Percentiles rank a stretch among this genome's conserved stretches.
These are phyloP conservation scores for Mycena sp. DNA, from an alignment of 1,284 basidiomycete species.

Conservation along the genomic window DNA sequence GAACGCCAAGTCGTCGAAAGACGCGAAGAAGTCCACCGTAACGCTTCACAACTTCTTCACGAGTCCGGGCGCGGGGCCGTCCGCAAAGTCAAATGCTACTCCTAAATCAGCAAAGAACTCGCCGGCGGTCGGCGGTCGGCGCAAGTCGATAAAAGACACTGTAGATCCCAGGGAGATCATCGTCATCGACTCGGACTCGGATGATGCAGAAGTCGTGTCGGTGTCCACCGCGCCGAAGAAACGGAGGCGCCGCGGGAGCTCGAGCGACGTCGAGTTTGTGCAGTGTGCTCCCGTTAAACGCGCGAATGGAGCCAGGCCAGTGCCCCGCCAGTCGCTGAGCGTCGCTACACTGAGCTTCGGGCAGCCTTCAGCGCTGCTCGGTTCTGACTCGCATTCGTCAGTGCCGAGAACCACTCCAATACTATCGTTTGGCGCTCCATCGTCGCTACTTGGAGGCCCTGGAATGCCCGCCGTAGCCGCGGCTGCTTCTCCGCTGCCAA, in stretches of 20 bases:
- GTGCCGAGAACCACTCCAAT: background rate
- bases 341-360: constrained; percentile 21
- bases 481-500: background rate
- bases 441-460: background rate
- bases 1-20: constrained; percentile 10
- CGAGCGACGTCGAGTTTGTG: constrained; percentile 47
- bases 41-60: constrained; percentile 33
- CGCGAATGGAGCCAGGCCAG: constrained; percentile 2
- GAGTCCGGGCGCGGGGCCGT: too few species aligned
- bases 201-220: constrained; percentile 40
- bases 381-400: background rate
- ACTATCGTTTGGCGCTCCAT: constrained; percentile 18
- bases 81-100: constrained; percentile 1
- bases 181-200: constrained; percentile 68
- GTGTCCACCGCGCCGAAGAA: constrained; percentile 27
- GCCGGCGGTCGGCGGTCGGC: too few species aligned
- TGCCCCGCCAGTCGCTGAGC: background rate
- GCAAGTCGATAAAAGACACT: constrained; percentile 12
- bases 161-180: constrained; percentile 52
- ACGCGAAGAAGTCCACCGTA: constrained; percentile 1
- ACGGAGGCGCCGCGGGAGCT: constrained; percentile 33
- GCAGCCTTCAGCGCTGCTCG: constrained; percentile 22
- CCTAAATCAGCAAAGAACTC: constrained; percentile 11
- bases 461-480: background rate
- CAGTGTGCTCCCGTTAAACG: constrained; percentile 30